These are phyloP conservation scores for Dicorynia guianensis DNA, from an alignment of 306 rosid species.

Conservation along the genomic window DNA sequence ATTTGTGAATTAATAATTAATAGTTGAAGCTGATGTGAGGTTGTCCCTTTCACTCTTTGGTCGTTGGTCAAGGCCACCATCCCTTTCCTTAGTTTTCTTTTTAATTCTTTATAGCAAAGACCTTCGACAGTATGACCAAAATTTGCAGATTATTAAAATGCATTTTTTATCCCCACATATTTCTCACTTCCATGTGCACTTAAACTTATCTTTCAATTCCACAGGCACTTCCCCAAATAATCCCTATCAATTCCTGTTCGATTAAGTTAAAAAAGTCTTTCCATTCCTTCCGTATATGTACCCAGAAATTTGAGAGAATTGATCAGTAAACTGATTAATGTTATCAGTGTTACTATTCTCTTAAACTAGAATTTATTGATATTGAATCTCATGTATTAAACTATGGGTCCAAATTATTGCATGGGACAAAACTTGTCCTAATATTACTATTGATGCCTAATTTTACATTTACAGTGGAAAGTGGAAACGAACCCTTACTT, in stretches of 20 bases:
- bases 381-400: no score
- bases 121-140: constrained; percentile 66
- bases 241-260: constrained; percentile 40
- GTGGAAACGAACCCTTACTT: constrained; percentile 27
- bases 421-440: no score
- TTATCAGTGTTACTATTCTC: no score
- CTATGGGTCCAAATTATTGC: no score
- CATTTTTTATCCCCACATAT: constrained; percentile 33
- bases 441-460: neutral
- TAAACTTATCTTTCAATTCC: constrained; percentile 67
- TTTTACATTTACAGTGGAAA: neutral
- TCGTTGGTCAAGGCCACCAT: constrained; percentile 51
- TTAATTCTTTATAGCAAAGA: constrained; percentile 53
- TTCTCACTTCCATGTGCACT: constrained; percentile 73
- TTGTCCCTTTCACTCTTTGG: constrained; percentile 58
- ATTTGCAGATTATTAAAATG: constrained; percentile 43
- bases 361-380: no score
- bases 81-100: constrained; percentile 44
- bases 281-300: constrained; percentile 33
- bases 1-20: constrained; percentile 43
- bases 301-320: neutral
- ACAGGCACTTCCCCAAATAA: constrained; percentile 43
- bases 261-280: constrained; percentile 16
- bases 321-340: neutral
- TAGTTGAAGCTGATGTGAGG: constrained; percentile 43